Evolutionary conservation across 2,329 filamentous ascomycete species (phyloP).

Genomic region (Talaromyces sp.): DNA sequence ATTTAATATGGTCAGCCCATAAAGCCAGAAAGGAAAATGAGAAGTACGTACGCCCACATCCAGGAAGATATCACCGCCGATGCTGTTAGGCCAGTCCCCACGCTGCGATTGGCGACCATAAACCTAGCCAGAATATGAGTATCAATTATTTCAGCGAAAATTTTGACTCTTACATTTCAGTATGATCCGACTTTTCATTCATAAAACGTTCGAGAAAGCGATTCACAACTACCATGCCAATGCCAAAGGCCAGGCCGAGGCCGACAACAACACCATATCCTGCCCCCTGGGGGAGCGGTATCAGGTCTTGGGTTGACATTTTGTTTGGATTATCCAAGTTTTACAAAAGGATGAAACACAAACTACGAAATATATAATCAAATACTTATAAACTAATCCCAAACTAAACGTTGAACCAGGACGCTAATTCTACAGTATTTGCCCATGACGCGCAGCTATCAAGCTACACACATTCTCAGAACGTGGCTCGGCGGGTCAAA

Average conservation of each 20-base stretch:
- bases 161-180: conserved; percentile 7
- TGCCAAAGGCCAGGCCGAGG: conserved; percentile 8
- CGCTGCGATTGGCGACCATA: conserved; percentile 20
- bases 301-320: conserved; percentile 2
- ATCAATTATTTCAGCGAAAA: neutral
- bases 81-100: conserved; percentile 20
- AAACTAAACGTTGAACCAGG: neutral
- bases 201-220: conserved; percentile 6
- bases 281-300: conserved; percentile 1
- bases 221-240: conserved; percentile 9
- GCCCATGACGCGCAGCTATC: neutral
- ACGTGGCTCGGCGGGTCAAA: neutral
- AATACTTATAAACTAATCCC: neutral
- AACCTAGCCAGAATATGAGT: conserved; percentile 9
- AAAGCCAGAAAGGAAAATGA: neutral
- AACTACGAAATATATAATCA: neutral
- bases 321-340: neutral
- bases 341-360: neutral
- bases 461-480: neutral
- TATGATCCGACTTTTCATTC: conserved; percentile 6
- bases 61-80: conserved; percentile 20
- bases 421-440: neutral
- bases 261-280: conserved; percentile 10
- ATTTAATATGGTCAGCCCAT: neutral
- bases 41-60: conserved; percentile 17